Base-by-base conservation (phyloP, 2,329 filamentous ascomycete genomes). In the Aspergillus pseudonomiae region DNA sequence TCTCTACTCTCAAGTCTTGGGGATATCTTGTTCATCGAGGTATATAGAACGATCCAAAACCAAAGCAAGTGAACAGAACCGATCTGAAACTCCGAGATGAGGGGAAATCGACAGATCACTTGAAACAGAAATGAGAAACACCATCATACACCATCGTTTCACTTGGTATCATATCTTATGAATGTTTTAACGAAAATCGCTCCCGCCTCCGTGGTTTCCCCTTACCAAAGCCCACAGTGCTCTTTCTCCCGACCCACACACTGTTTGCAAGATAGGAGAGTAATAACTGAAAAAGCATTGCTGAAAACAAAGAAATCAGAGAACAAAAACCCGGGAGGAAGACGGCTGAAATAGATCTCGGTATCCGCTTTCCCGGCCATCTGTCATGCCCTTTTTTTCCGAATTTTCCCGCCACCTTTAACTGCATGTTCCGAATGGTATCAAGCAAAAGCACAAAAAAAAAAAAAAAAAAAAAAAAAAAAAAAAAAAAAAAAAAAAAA, bases 361-460 rank as follows among this genome's bases (percentile, higher is more conserved):
- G 32, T 39, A 66, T 50, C 41, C 34, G 36, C 57, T 28, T 46
- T 57, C 48, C 50, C 54, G 41, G 43, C 48, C 28, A 43, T 43
- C 60, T 62, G 52, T 60, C 59, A 26, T 46, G 34, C 30, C 7
- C n/a, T 30, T 58, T 52, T 55, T 61, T 60, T 46, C 26, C 39
- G 21, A 19, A 39, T 39, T 59, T 62, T 62, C 63, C 56, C 21
- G 48, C 28, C 56, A 59, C 45, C 65, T 50, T 41, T 50, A 50
- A 50, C 46, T 62, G 57, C 60, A 61, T 68, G 64, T 67, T 68
- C 67, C 70, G 65, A 63, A 68, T 73, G 72, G 73, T 75, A 75
- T 75, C 73, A 74, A 74, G 69, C 66, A 68, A 68, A 66, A 79
- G 75, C 39, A 41, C 39, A 74, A 73, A 67, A 76, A 74, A 66